Conservation (phyloP, 805 yeast genomes). For the Nakazawaea wyomingensis region DNA sequence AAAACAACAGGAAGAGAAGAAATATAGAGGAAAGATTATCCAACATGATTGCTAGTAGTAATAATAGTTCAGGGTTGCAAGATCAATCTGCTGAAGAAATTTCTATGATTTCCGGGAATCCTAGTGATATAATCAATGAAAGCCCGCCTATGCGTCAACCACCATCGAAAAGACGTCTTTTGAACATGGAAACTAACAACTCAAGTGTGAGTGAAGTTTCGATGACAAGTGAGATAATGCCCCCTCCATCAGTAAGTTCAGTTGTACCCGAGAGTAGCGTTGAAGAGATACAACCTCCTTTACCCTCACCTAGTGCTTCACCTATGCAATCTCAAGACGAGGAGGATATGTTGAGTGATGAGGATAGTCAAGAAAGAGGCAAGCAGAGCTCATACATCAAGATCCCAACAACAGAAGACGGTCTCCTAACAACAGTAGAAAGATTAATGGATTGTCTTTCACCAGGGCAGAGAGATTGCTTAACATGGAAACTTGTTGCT, state of each 20-base stretch:
- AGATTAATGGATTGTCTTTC: constrained; percentile 34
- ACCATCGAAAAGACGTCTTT: constrained; percentile 4
- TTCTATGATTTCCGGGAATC: not conserved
- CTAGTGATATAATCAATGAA: not conserved
- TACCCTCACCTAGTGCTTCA: constrained; percentile 67
- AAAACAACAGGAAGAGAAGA: constrained; percentile 5
- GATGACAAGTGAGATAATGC: constrained; percentile 3
- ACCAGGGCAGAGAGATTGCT: constrained; percentile 43
- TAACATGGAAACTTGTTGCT: constrained; percentile 44
- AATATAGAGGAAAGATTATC: constrained; percentile 6
- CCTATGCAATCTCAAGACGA: constrained; percentile 37
- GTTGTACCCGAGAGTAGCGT: constrained; percentile 2
- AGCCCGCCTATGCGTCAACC: constrained; percentile 1
- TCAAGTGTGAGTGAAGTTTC: constrained; percentile 2
- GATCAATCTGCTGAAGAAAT: not conserved
- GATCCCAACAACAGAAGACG: constrained; percentile 18
- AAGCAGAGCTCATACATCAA: constrained; percentile 34
- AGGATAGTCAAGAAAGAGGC: constrained; percentile 13
- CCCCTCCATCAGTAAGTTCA: constrained; percentile 24
- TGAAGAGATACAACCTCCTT: constrained; percentile 43
- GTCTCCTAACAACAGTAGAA: constrained; percentile 15
- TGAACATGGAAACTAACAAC: not conserved
- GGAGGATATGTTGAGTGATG: constrained; percentile 1
- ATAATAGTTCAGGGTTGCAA: not conserved
- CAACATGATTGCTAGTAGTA: not conserved